Evolutionary conservation across 306 rosid species (phyloP).

Genomic region (Castanea mollissima): DNA sequence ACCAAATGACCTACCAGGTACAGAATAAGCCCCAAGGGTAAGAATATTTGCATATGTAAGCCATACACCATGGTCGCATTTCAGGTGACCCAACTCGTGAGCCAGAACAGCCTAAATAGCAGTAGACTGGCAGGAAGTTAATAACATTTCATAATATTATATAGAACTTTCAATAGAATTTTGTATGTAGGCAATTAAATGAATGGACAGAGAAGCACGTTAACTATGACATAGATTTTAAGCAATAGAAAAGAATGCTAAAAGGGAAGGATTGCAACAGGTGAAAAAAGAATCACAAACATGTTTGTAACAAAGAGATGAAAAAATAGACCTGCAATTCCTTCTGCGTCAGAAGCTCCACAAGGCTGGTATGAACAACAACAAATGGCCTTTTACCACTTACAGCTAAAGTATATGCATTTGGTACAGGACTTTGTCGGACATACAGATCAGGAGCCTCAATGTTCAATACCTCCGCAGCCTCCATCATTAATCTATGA

Average conservation of each 20-base stretch:
- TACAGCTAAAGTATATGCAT: conserved; percentile 94
- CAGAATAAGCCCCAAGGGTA: conserved; percentile 81
- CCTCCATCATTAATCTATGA: conserved; percentile 73
- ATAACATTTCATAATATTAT: conserved; percentile 5
- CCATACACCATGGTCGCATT: conserved; percentile 99
- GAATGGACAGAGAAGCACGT: not conserved
- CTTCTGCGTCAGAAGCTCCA: conserved; percentile 82
- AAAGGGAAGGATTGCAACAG: not conserved
- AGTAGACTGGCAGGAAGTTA: conserved; percentile 31
- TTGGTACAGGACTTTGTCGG: conserved; percentile 96
- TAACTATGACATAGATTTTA: not conserved
- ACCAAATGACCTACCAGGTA: conserved; percentile 70
- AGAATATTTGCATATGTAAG: conserved; percentile 94
- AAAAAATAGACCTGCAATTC: conserved; percentile 74
- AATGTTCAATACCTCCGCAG: conserved; percentile 73
- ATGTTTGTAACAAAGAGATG: conserved; percentile 5
- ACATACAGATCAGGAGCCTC: conserved; percentile 87
- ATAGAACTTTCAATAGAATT: not conserved
- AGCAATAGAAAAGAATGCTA: not conserved
- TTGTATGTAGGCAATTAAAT: not conserved
- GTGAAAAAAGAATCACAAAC: conserved; percentile 5
- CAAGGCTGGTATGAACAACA: conserved; percentile 91
- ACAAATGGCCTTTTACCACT: conserved; percentile 90
- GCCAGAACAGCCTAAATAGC: conserved; percentile 87
- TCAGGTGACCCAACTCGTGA: conserved; percentile 96